Conservation (phyloP, 176 grass and related monocot species). For the Oryza brachyantha region DNA sequence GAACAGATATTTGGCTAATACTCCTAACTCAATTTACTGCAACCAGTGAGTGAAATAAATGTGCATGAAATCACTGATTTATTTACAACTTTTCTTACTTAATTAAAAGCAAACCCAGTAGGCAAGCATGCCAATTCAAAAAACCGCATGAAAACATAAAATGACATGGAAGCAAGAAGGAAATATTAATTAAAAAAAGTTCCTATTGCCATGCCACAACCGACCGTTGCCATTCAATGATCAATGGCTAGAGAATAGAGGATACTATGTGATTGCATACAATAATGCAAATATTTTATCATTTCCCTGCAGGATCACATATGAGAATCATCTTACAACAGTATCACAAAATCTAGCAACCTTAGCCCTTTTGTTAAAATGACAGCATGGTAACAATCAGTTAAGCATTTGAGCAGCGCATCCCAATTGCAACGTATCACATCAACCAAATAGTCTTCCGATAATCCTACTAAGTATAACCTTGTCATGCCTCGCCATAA, state of each 20-base stretch:
- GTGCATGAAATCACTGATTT: not conserved
- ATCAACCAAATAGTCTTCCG: not conserved
- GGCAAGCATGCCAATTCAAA: not conserved
- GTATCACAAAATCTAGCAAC: not conserved
- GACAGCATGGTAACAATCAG: not conserved
- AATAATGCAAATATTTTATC: not conserved
- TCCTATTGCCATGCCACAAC: not conserved
- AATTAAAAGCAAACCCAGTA: not conserved
- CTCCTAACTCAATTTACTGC: not conserved
- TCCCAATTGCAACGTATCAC: not conserved
- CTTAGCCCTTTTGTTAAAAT: not conserved
- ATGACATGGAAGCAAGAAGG: not conserved
- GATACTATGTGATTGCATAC: not conserved
- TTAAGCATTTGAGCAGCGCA: too few relatives aligned
- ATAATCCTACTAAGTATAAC: not conserved
- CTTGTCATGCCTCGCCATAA: not conserved
- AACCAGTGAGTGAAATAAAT: not conserved
- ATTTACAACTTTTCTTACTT: not conserved
- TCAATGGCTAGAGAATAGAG: too few relatives aligned
- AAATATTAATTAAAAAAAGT: not conserved
- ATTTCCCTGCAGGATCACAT: not conserved
- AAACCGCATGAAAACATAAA: not conserved
- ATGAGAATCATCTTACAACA: not conserved
- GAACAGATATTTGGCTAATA: not conserved
- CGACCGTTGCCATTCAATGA: not conserved